These are phyloP conservation scores for Castanospermum australe DNA, from an alignment of 306 rosid species.

Conservation along the genomic window DNA sequence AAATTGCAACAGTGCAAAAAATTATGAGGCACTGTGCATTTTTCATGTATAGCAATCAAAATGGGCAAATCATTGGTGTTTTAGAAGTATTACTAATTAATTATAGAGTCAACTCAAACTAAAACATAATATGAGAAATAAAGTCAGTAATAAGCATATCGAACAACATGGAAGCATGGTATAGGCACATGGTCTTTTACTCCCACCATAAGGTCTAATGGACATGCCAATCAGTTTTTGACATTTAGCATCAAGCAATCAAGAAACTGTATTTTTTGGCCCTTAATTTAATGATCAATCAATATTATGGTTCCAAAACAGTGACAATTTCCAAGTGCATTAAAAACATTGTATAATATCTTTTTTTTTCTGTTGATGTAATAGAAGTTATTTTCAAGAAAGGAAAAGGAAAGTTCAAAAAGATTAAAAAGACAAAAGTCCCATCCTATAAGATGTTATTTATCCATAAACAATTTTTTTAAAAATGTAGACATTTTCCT, in stretches of 20 bases:
- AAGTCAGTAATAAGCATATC: neutral
- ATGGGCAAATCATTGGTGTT: neutral
- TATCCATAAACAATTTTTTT: neutral
- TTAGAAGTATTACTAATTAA: neutral
- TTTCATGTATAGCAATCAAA: neutral
- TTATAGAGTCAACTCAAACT: constrained; percentile 6
- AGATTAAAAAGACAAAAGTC: neutral
- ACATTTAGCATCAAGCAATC: neutral
- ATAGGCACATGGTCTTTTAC: neutral
- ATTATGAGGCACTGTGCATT: neutral
- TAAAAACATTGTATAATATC: neutral
- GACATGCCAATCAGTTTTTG: constrained; percentile 7
- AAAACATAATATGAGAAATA: neutral
- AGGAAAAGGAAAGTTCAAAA: neutral
- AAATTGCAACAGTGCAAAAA: neutral
- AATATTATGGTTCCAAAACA: neutral
- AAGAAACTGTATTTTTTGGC: neutral
- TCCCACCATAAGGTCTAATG: neutral
- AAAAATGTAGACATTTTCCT: neutral
- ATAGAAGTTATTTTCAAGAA: constrained; percentile 1
- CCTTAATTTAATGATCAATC: neutral
- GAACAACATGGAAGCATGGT: neutral
- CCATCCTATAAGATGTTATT: neutral
- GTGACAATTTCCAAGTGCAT: neutral
- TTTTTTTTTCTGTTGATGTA: constrained; percentile 3